Evolutionary conservation across 768 basidiomycete genomes (phyloP).

Genomic region (Termitomyces sp.): DNA sequence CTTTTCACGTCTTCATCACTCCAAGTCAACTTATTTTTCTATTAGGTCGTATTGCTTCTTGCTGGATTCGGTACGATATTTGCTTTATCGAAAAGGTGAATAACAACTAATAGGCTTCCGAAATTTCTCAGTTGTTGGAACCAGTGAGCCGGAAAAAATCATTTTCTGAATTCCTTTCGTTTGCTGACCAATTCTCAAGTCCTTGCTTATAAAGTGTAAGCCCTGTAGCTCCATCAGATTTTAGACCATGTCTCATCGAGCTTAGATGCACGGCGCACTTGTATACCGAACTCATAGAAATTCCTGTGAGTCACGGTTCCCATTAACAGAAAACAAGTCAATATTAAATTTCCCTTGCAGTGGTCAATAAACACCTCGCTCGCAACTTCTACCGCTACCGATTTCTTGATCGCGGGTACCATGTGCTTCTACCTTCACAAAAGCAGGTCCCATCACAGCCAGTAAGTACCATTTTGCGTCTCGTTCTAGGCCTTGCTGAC

Average conservation of each 20-base stretch:
- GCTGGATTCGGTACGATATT: constrained; percentile 37
- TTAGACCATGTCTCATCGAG: not conserved
- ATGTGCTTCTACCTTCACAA: constrained; percentile 35
- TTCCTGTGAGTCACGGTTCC: not conserved
- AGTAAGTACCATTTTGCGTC: constrained; percentile 7
- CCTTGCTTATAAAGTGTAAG: constrained; percentile 38
- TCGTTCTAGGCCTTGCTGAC: not conserved
- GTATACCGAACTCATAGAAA: constrained; percentile 16
- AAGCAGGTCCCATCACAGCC: constrained; percentile 26
- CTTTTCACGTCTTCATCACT: not conserved
- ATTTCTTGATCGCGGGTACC: constrained; percentile 37
- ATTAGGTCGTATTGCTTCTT: constrained; percentile 32
- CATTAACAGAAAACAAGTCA: not conserved
- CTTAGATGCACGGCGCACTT: constrained; percentile 31
- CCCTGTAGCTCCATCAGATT: not conserved
- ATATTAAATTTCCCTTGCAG: constrained; percentile 19
- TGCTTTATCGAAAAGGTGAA: not conserved
- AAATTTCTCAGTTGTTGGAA: constrained; percentile 28
- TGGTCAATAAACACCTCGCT: constrained; percentile 44
- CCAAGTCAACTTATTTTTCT: constrained; percentile 1
- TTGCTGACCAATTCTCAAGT: constrained; percentile 18
- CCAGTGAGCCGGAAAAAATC: constrained; percentile 21
- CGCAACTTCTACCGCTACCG: constrained; percentile 41
- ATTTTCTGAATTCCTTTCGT: not conserved
- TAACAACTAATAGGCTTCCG: constrained; percentile 1